Conservation (phyloP, 306 rosid genomes). For the Parietaria judaica region DNA sequence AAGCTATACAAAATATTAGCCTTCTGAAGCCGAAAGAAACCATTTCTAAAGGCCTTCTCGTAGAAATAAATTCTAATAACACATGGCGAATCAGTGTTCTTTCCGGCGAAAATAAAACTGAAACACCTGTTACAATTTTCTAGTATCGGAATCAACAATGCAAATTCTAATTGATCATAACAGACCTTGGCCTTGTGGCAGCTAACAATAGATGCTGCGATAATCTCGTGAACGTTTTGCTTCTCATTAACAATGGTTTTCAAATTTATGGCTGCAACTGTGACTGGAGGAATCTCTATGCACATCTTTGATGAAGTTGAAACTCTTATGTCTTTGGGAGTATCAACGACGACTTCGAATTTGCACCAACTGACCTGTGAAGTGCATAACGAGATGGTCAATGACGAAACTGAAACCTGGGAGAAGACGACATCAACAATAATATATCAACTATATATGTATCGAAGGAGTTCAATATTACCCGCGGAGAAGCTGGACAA, state of each 20-base stretch:
- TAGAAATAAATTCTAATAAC: no score
- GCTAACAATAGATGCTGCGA: constrained; percentile 85
- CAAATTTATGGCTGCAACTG: constrained; percentile 72
- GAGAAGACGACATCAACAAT: neutral
- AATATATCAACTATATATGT: neutral
- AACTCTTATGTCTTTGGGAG: constrained; percentile 57
- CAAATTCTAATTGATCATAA: constrained; percentile 17
- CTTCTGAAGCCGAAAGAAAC: no score
- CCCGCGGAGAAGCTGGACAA: constrained; percentile 58
- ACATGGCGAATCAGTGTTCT: no score
- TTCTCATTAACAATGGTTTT: constrained; percentile 67
- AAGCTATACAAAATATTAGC: no score
- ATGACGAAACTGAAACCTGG: constrained; percentile 9
- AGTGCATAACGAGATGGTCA: constrained; percentile 21
- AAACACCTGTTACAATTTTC: no score
- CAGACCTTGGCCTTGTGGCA: constrained; percentile 85
- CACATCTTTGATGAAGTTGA: constrained; percentile 48
- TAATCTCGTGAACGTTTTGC: constrained; percentile 68
- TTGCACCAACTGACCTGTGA: constrained; percentile 97
- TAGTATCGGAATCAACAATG: neutral
- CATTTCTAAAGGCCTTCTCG: no score
- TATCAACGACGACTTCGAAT: constrained; percentile 71
- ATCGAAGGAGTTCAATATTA: constrained; percentile 26
- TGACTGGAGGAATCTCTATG: constrained; percentile 62
- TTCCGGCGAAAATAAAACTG: no score